Percentiles rank a stretch among this genome's conserved stretches.
Evolutionary conservation across 345 rosid species (phyloP).

Genomic region (Eucalyptus cloeziana): DNA sequence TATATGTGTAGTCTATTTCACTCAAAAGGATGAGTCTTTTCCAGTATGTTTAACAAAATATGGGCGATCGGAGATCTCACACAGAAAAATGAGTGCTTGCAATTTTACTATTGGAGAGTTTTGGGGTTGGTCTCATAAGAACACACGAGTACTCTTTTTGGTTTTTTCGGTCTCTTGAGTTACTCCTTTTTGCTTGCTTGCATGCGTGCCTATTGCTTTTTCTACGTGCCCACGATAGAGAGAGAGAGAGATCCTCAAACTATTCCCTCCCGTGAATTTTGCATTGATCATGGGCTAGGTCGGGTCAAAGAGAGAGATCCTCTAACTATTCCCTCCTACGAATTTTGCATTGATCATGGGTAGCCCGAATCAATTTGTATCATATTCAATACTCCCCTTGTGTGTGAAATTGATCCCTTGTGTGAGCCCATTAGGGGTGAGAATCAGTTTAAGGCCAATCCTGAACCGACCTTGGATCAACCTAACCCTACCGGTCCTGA

Average conservation of each 20-base stretch:
- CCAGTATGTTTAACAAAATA: background rate
- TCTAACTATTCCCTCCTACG: background rate
- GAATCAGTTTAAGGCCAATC: too few relatives aligned
- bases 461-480: too few relatives aligned
- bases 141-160: background rate
- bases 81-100: background rate
- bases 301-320: too few relatives aligned
- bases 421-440: too few relatives aligned
- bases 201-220: background rate
- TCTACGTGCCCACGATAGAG: background rate
- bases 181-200: background rate
- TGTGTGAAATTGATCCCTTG: background rate
- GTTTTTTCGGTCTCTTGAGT: background rate
- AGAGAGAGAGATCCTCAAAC: background rate
- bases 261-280: background rate
- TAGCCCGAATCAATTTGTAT: background rate
- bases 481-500: rapidly evolving
- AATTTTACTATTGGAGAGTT: background rate
- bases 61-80: background rate
- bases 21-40: background rate
- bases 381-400: background rate
- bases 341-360: background rate
- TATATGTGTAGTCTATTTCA: background rate
- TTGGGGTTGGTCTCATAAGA: background rate
- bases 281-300: too few relatives aligned